These are phyloP conservation scores for Truncatella angustata DNA, from an alignment of 2,329 filamentous ascomycete genomes.

Conservation along the genomic window DNA sequence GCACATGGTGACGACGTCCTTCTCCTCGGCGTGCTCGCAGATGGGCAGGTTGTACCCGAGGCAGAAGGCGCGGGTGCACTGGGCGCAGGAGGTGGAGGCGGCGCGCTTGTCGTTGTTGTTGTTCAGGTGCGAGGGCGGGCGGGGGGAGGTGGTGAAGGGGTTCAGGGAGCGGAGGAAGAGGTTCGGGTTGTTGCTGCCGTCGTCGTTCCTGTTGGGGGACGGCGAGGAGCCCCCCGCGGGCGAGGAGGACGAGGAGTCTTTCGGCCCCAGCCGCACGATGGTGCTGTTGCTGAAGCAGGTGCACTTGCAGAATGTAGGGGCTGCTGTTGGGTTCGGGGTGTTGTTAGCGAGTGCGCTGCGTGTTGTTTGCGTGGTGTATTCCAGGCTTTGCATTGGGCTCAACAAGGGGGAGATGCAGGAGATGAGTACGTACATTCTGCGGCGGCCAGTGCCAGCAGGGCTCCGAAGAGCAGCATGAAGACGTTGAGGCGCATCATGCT, in stretches of 20 bases:
- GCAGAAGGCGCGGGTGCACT: conserved; percentile 66
- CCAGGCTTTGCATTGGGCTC: too few relatives aligned
- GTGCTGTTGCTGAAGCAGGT: conserved; percentile 70
- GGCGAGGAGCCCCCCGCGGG: too few relatives aligned
- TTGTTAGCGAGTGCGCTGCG: conserved; percentile 18
- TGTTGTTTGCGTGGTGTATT: too few relatives aligned
- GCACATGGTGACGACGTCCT: conserved; percentile 60
- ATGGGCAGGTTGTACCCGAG: conserved; percentile 58
- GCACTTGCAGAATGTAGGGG: conserved; percentile 68
- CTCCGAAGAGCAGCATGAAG: conserved; percentile 27
- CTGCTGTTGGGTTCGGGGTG: conserved; percentile 45
- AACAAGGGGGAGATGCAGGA: too few relatives aligned
- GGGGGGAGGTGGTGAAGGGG: conserved; percentile 18
- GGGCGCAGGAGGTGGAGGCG: conserved; percentile 50
- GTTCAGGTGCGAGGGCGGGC: too few relatives aligned
- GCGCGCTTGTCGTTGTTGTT: too few relatives aligned
- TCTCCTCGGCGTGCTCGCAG: conserved; percentile 60
- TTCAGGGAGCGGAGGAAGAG: conserved; percentile 18
- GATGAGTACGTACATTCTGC: conserved; percentile 44
- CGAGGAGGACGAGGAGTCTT: conserved; percentile 29
- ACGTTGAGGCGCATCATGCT: conserved; percentile 25
- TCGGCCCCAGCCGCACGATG: conserved; percentile 59
- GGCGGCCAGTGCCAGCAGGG: conserved; percentile 26
- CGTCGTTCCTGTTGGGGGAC: too few relatives aligned
- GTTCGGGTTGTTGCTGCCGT: too few relatives aligned